Conservation (phyloP, 192 early-diverging fungal species). For the Ambispora gerdemannii region DNA sequence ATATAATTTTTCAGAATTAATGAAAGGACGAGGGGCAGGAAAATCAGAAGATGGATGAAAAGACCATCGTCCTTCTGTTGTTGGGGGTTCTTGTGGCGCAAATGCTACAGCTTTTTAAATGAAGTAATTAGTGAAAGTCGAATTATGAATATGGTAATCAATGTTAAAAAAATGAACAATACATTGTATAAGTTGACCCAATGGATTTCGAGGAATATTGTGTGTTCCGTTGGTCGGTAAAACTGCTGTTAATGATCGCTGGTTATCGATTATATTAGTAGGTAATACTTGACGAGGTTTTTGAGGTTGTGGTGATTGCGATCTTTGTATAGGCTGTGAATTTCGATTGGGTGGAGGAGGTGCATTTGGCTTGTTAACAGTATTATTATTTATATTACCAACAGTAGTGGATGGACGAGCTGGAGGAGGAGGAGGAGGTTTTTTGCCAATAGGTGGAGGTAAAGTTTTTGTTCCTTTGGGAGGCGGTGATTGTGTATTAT, state of each 20-base stretch:
- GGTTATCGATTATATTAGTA: constrained; percentile 32
- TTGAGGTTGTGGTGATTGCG: constrained; percentile 12
- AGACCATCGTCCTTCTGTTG: constrained; percentile 45
- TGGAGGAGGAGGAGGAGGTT: constrained; percentile 31
- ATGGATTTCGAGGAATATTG: not conserved
- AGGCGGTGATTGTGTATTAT: not conserved
- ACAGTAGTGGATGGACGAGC: constrained; percentile 26
- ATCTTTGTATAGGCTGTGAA: not conserved
- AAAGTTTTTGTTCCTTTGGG: too few relatives aligned
- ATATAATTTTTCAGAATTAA: constrained; percentile 33
- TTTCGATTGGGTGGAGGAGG: constrained; percentile 29
- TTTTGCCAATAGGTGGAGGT: constrained; percentile 26
- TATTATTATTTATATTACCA: constrained; percentile 26
- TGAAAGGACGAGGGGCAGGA: constrained; percentile 35
- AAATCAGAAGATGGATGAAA: constrained; percentile 39
- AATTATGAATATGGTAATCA: constrained; percentile 13
- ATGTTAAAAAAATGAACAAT: not conserved
- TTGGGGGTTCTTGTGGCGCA: constrained; percentile 37
- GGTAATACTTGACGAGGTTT: constrained; percentile 26
- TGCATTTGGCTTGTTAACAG: constrained; percentile 32
- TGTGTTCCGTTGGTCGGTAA: constrained; percentile 7
- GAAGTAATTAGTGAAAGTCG: not conserved
- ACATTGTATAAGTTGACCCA: not conserved
- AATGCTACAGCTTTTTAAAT: not conserved
- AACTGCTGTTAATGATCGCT: constrained; percentile 25